Evolutionary conservation across 1,139 yeast genomes (phyloP).

Genomic region (Kurtzmaniella quercitrusa): DNA sequence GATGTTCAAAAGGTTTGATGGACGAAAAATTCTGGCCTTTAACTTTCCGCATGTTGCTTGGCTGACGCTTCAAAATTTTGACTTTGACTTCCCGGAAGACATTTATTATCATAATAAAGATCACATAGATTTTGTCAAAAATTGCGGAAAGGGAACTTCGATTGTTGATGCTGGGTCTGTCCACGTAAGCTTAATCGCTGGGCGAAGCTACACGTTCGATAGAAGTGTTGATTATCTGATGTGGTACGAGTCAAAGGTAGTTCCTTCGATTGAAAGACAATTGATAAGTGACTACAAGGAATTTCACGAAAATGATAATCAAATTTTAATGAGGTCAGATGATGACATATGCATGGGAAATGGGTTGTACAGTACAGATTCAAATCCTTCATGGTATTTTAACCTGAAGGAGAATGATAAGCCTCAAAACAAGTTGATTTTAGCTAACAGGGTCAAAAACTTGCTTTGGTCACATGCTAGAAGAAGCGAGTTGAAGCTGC

Average conservation of each 20-base stretch:
- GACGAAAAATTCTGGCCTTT: slow-evolving; percentile 1
- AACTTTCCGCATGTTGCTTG: slow-evolving; percentile 13
- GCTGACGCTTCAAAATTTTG: slow-evolving; percentile 19
- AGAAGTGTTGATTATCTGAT: slow-evolving; percentile 4
- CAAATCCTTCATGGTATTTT: background rate
- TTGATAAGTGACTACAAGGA: background rate
- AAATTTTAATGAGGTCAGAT: background rate
- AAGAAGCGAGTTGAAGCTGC: background rate
- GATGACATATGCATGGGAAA: background rate
- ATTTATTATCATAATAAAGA: slow-evolving; percentile 12
- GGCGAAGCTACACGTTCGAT: background rate
- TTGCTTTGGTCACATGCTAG: background rate
- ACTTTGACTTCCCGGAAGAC: slow-evolving; percentile 10
- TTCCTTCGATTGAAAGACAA: background rate
- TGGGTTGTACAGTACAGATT: background rate
- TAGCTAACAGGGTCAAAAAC: background rate
- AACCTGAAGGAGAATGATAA: background rate
- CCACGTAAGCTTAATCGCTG: background rate
- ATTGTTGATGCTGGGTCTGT: background rate
- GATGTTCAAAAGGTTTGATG: slow-evolving; percentile 17
- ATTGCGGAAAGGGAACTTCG: slow-evolving; percentile 5
- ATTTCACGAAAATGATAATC: background rate
- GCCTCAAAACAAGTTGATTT: background rate
- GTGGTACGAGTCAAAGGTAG: slow-evolving; percentile 6
- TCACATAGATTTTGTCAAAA: slow-evolving; percentile 8